Percentiles rank a stretch among this genome's conserved stretches.
Evolutionary conservation across 495 filamentous ascomycete species (phyloP).

Genomic region (Aspergillus nanangensis): DNA sequence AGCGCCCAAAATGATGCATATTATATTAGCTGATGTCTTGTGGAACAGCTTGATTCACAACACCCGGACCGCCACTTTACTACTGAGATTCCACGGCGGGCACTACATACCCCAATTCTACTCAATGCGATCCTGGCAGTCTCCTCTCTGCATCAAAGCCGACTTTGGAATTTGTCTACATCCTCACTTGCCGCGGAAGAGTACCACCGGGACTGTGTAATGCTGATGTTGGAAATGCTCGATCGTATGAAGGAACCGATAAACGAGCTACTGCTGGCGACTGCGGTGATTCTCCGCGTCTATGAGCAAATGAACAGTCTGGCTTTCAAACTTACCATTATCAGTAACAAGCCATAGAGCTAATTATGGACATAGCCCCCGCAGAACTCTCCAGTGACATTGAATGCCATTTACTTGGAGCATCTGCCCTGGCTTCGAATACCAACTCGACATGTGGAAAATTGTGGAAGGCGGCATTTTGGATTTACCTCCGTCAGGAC

Average conservation of each 20-base stretch:
- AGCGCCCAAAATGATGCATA: background rate
- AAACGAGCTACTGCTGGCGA: background rate
- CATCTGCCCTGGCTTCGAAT: background rate
- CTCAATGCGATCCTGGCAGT: background rate
- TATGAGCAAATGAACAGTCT: background rate
- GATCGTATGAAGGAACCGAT: background rate
- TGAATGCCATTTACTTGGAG: background rate
- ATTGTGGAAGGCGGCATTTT: background rate
- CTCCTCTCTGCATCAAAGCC: background rate
- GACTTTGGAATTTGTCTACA: background rate
- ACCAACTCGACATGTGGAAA: background rate
- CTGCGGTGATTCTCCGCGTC: background rate
- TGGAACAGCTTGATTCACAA: background rate
- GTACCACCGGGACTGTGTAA: background rate
- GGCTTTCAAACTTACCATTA: background rate
- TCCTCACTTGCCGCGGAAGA: background rate
- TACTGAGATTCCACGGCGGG: background rate
- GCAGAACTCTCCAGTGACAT: background rate
- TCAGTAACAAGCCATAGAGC: background rate
- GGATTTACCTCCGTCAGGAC: background rate
- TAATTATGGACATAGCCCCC: background rate
- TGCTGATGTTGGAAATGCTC: background rate
- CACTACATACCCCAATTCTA: background rate
- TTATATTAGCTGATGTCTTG: background rate
- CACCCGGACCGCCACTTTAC: background rate